phyloP scores from a whole-genome alignment of 495 filamentous ascomycete genomes.

The Podospora sp. region DNA sequence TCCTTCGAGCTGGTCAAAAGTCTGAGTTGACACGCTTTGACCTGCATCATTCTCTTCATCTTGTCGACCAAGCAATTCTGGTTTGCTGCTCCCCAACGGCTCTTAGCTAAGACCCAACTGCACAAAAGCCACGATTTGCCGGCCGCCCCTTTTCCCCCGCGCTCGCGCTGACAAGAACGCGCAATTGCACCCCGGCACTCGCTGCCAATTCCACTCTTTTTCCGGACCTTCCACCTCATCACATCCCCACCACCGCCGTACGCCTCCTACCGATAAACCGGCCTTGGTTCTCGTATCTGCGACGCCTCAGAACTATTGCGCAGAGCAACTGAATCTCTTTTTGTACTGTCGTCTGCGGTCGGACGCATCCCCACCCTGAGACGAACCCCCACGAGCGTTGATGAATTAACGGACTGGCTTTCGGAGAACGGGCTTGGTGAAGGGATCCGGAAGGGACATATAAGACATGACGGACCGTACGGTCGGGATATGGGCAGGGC shows the following conservation, averaged over 20 bases:
- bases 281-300: background rate
- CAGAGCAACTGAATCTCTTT: background rate
- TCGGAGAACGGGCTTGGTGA: background rate
- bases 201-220: constrained; percentile 65
- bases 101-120: background rate
- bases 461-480: constrained; percentile 31
- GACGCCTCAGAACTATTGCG: background rate
- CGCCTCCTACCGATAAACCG: constrained; percentile 6
- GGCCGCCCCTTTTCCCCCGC: background rate
- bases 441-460: background rate
- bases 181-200: constrained; percentile 47
- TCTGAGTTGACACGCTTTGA: background rate
- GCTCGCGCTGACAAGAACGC: background rate
- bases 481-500: constrained; percentile 24
- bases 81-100: background rate
- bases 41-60: background rate
- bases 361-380: background rate
- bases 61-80: background rate
- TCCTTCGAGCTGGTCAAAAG: background rate
- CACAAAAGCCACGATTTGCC: background rate
- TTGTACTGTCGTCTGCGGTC: background rate
- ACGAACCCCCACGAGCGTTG: background rate
- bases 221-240: background rate
- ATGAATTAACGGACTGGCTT: background rate
- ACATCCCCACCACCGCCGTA: background rate